These are phyloP conservation scores for Umbilicaria muhlenbergii DNA, from an alignment of 495 filamentous ascomycete species.

Conservation along the genomic window DNA sequence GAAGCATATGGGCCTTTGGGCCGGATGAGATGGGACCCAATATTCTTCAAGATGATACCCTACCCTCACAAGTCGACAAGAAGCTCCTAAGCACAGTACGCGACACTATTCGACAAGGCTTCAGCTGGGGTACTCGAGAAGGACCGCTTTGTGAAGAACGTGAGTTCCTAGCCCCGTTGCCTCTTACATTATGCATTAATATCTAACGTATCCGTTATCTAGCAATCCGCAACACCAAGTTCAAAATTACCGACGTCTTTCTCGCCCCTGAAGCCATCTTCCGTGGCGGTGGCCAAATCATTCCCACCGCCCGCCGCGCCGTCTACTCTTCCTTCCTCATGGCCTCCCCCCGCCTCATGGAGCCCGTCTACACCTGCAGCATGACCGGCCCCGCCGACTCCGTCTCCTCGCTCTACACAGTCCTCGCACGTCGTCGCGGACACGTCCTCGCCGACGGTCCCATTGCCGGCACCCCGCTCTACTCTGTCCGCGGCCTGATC, in stretches of 20 bases:
- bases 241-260: slow-evolving; percentile 80
- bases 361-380: slow-evolving; percentile 78
- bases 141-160: slow-evolving; percentile 97
- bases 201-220: neutral
- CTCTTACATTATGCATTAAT: neutral
- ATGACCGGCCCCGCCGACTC: slow-evolving; percentile 91
- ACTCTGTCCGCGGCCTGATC: slow-evolving; percentile 75
- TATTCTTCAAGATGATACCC: slow-evolving; percentile 90
- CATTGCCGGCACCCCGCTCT: slow-evolving; percentile 89
- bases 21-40: slow-evolving; percentile 93
- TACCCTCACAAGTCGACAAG: slow-evolving; percentile 80
- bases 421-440: slow-evolving; percentile 71
- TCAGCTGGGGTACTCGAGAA: slow-evolving; percentile 89
- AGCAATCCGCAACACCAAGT: slow-evolving; percentile 94
- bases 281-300: slow-evolving; percentile 90
- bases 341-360: slow-evolving; percentile 91
- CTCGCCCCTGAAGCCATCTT: slow-evolving; percentile 84
- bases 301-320: slow-evolving; percentile 79
- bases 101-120: slow-evolving; percentile 86
- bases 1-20: slow-evolving; percentile 98
- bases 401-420: slow-evolving; percentile 77
- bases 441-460: slow-evolving; percentile 89
- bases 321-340: slow-evolving; percentile 93
- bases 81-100: slow-evolving; percentile 74
- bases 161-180: slow-evolving; percentile 31